A percentile compares a stretch with the other conserved stretches of the same genome.
Conservation (phyloP, 202 grass and related monocot species). For the Schoenoplectus tabernaemontani region DNA sequence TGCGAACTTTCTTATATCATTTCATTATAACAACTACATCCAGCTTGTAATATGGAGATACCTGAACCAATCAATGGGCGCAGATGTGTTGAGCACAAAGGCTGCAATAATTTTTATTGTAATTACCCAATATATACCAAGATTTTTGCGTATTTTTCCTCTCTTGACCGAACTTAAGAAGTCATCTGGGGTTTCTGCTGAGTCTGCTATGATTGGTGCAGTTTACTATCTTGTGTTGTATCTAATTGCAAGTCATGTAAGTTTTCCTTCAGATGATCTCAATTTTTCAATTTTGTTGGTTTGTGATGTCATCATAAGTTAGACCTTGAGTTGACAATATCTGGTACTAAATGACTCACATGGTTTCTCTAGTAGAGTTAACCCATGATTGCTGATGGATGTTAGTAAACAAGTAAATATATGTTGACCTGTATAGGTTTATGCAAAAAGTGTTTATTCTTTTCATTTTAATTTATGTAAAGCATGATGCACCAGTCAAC, state of each 20-base stretch:
- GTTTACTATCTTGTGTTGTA: conserved; percentile 90
- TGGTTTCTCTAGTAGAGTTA: background rate
- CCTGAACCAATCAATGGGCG: conserved; percentile 29
- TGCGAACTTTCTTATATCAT: background rate
- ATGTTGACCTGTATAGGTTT: background rate
- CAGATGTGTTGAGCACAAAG: conserved; percentile 60
- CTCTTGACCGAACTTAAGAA: conserved; percentile 85
- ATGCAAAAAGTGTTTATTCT: background rate
- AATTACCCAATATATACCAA: conserved; percentile 64
- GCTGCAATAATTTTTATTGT: conserved; percentile 50
- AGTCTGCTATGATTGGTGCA: conserved; percentile 66
- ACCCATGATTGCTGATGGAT: background rate
- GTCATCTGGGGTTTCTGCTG: conserved; percentile 66
- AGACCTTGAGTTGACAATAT: background rate
- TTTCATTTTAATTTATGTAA: background rate
- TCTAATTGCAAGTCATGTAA: conserved; percentile 81
- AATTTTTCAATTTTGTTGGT: background rate
- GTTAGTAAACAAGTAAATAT: background rate
- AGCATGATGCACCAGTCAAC: background rate
- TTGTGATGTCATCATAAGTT: background rate
- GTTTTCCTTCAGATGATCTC: conserved; percentile 8
- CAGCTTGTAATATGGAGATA: conserved; percentile 56
- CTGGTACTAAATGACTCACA: background rate
- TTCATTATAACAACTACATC: background rate
- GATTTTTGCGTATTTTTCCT: conserved; percentile 55